phyloP scores from a whole-genome alignment of 1,139 yeast species.

The Taphrina betulina region DNA sequence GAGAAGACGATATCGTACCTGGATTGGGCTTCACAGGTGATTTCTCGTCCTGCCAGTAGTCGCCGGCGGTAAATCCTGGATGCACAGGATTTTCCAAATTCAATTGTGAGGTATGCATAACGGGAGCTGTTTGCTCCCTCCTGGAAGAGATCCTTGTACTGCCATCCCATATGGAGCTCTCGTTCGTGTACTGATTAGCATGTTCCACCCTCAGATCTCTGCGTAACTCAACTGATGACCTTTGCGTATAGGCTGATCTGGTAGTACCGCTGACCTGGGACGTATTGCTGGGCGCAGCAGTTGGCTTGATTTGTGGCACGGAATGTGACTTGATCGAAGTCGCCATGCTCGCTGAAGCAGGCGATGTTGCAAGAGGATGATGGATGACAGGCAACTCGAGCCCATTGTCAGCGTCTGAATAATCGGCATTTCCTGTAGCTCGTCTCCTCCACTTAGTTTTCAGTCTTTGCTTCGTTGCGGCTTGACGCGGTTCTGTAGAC shows the following conservation, averaged over 20 bases:
- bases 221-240: not conserved
- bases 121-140: not conserved
- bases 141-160: not conserved
- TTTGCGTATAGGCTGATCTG: too few relatives aligned
- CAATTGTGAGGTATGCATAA: not conserved
- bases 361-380: not conserved
- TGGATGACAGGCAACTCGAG: slow-evolving; percentile 4
- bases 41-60: slow-evolving; percentile 30
- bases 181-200: not conserved
- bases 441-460: not conserved
- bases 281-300: too few relatives aligned
- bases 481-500: slow-evolving; percentile 40
- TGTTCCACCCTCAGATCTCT: not conserved
- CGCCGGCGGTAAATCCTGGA: slow-evolving; percentile 11
- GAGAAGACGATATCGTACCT: too few relatives aligned
- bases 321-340: not conserved
- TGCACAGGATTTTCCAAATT: not conserved
- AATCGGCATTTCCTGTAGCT: too few relatives aligned
- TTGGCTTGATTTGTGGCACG: not conserved
- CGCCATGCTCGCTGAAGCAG: not conserved
- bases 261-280: too few relatives aligned
- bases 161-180: not conserved
- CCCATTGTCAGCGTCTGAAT: not conserved
- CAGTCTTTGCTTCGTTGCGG: not conserved
- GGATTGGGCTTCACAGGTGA: too few relatives aligned